Base-by-base conservation (phyloP, 108 stramenopile genomes). In the Aurantiochytrium sp. region DNA sequence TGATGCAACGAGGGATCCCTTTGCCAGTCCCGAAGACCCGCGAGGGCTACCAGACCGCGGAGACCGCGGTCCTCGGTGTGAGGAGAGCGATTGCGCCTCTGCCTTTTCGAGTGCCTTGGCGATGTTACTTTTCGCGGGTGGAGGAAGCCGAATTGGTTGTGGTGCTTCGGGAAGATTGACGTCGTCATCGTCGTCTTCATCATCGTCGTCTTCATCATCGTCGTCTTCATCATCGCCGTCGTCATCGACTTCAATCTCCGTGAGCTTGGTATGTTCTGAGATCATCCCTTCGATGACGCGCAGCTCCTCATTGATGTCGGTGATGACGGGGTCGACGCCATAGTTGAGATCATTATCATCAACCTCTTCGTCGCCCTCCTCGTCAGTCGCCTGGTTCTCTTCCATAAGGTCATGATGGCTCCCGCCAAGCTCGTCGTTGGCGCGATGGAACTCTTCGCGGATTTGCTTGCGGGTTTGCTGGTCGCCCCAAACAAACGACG, bases 211-310 rank as follows among this genome's bases (percentile, higher is more conserved):
- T 1, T 69, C 35, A 1, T 69, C 64, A 1, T 42, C 64, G 1
- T 69, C 64, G 18, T 69, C 64, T 3, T 83, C 76, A 12, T 47
- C 76, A 4, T 83, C 76, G 51, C n/a, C 51, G n/a, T 83, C 76
- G n/a, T 83, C 76, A 23, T 83, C 76, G 28, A 83, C 76, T 23
- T 83, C 76, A 3, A 83, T 28, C 51, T 83, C 76, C n/a, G 4
- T 23, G n/a, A 83, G 45, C 12, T 53, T 53, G 12, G 76, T 83
- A 45, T 83, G 76, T 45, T 83, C 76, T 8, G 45, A 12, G 28
- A 83, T 83, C 76, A 83, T 83, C 43, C 76, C 76, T 28, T 83
- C 76, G 28, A 83, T 53, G 49, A 83, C 76, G 76, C 76, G 76
- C 6, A 83, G 51, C 28, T 83, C 76, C 76, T 83, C 76, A 23